Base-by-base conservation (phyloP, 305 asterid species). In the Rubia balearica region DNA sequence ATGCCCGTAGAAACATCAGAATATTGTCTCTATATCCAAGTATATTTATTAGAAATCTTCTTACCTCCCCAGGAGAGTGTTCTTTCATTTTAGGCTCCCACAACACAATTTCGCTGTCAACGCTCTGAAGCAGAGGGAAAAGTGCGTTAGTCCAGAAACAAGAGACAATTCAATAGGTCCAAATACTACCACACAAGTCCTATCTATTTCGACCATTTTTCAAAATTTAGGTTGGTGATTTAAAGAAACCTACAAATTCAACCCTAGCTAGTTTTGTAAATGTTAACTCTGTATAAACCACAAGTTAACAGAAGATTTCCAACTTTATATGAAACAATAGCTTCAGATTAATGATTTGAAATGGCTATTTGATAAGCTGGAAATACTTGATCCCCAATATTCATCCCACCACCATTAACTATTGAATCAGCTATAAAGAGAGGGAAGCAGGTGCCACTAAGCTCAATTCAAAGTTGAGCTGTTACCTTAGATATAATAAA, bases 71-170 rank as follows among this genome's bases (percentile, higher is more conserved):
- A 65, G 97, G 95, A 73, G 96, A 88, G 53, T 90, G 94, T 72
- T 90, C 98, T 77, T 90, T 93, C 92, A 87, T 90, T 82, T 88
- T 93, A 22, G 96, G 96, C 77, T 93, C 98, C 98, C 98, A 93
- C 74, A 93, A 72, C 74, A 88, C 92, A 79, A 90, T 89, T 81
- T 93, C 98, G 68, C 87, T 90, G 81, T 93, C 98, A 74, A 93
- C 98, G 69, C 98, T 93, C 97, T 93, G 90, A 33, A 46, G 6
- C 36, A 27, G 27, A 6, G 64, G 43, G 55, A 13, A 41, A 40
- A 19, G 11, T 12, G 38, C 4, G 14, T 56, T 13, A 69, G 24
- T 56, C 51, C 73, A 55, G 55, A 56, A 40, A 69, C 7, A 55
- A 14, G 33, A 45, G 22, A 69, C 43, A 40, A 36, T 42, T 21